Conservation (phyloP, 306 rosid species). For the Prunus mongolica region DNA sequence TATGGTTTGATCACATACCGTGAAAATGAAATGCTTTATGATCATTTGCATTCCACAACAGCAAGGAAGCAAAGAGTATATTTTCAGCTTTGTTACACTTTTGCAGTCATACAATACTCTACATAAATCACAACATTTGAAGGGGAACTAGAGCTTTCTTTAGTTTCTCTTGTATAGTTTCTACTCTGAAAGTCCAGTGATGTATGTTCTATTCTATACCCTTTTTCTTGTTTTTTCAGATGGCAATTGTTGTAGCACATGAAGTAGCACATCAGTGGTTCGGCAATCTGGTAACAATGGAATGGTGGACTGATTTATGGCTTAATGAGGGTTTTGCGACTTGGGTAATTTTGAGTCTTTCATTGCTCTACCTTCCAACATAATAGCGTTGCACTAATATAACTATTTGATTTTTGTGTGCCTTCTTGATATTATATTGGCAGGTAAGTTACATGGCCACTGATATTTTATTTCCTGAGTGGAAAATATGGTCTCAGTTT, state of each 20-base stretch:
- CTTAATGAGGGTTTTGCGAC: constrained; percentile 74
- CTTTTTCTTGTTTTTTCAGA: constrained; percentile 28
- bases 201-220: not conserved
- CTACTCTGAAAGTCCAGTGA: not conserved
- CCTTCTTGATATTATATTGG: constrained; percentile 6
- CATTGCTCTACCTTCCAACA: not conserved
- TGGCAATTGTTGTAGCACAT: constrained; percentile 45
- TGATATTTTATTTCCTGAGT: constrained; percentile 52
- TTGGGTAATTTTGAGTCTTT: constrained; percentile 40
- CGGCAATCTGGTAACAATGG: constrained; percentile 76
- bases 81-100: not conserved
- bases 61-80: constrained; percentile 42
- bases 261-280: constrained; percentile 79
- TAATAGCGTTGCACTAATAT: not conserved
- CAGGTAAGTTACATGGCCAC: constrained; percentile 68
- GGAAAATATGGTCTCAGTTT: constrained; percentile 65
- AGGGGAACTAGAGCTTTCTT: not conserved
- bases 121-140: not conserved
- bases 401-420: constrained; percentile 1
- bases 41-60: constrained; percentile 38
- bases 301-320: constrained; percentile 75
- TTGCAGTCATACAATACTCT: not conserved
- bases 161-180: not conserved
- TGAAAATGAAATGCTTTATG: constrained; percentile 49
- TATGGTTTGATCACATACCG: constrained; percentile 56